Conservation (phyloP, 768 basidiomycete species). For the Kwoniella pini region DNA sequence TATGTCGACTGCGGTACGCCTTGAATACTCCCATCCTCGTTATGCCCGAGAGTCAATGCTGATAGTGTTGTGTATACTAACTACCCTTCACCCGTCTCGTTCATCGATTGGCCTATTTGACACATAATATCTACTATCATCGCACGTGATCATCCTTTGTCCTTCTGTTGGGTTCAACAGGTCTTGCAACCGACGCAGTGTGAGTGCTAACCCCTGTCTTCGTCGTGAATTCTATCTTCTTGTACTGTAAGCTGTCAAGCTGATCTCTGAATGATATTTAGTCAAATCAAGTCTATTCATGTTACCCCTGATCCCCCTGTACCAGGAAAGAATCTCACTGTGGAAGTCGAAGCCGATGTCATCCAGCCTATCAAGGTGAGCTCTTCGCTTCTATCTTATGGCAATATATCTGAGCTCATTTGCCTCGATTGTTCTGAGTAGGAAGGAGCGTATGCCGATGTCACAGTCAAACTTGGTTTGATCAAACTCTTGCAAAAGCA, state of each 20-base stretch:
- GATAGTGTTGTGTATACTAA: background rate
- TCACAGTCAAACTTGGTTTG: slow-evolving; percentile 87
- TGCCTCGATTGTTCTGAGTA: slow-evolving; percentile 48
- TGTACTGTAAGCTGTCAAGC: background rate
- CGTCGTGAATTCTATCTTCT: no score
- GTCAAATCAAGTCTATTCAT: slow-evolving; percentile 67
- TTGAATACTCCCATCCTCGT: slow-evolving; percentile 43
- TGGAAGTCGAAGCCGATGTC: slow-evolving; percentile 70
- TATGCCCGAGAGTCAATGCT: background rate
- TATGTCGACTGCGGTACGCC: slow-evolving; percentile 71
- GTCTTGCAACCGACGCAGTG: slow-evolving; percentile 46
- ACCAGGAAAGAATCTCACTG: slow-evolving; percentile 84
- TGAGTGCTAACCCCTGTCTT: slow-evolving; percentile 23
- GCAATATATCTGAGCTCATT: no score
- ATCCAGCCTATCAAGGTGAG: slow-evolving; percentile 66
- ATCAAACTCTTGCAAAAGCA: slow-evolving; percentile 80
- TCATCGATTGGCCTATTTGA: no score
- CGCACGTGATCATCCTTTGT: slow-evolving; percentile 2
- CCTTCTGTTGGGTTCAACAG: slow-evolving; percentile 14
- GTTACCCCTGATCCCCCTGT: slow-evolving; percentile 84
- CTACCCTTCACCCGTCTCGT: slow-evolving; percentile 2
- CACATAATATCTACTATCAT: background rate
- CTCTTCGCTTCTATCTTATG: no score
- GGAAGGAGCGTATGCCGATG: slow-evolving; percentile 90
- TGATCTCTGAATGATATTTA: slow-evolving; percentile 8